Evolutionary conservation across 164 flowering plant genomes (phyloP).

Genomic region (Saururus chinensis): DNA sequence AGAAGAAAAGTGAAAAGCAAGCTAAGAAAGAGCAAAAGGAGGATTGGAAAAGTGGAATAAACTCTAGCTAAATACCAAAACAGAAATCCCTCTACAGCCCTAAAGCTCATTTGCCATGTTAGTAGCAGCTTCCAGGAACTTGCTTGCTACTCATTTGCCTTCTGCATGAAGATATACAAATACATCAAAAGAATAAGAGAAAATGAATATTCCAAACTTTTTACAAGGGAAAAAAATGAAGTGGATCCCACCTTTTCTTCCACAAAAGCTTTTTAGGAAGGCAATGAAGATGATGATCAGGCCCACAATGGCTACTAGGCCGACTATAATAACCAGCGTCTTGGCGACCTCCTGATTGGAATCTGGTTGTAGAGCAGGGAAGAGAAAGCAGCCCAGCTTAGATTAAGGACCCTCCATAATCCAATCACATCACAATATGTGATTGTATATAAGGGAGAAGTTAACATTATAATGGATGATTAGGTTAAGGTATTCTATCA

Average conservation of each 20-base stretch:
- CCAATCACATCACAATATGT: no score
- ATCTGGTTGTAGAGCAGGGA: background rate
- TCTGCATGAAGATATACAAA: conserved; percentile 11
- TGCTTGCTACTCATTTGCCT: conserved; percentile 11
- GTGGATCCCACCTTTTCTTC: conserved; percentile 29
- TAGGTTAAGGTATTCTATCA: no score
- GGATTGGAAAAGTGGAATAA: background rate
- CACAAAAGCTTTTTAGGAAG: conserved; percentile 40
- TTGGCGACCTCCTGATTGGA: conserved; percentile 37
- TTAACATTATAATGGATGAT: no score
- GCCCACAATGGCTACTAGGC: conserved; percentile 69
- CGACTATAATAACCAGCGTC: conserved; percentile 71
- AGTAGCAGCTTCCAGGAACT: background rate
- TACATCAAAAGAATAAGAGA: background rate
- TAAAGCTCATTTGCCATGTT: background rate
- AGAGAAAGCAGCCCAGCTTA: background rate
- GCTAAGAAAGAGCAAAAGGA: conserved; percentile 1
- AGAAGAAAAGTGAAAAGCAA: background rate
- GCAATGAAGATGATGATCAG: conserved; percentile 54
- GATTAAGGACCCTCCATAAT: no score
- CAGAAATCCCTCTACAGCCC: background rate
- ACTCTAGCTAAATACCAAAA: background rate
- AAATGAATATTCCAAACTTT: no score
- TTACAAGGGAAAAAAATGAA: background rate
- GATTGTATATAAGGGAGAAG: no score